Evolutionary conservation across 805 yeast species (phyloP), one percentile per base, ranked within the genome.

Genomic region (Wilhelminamyces savonicus): DNA sequence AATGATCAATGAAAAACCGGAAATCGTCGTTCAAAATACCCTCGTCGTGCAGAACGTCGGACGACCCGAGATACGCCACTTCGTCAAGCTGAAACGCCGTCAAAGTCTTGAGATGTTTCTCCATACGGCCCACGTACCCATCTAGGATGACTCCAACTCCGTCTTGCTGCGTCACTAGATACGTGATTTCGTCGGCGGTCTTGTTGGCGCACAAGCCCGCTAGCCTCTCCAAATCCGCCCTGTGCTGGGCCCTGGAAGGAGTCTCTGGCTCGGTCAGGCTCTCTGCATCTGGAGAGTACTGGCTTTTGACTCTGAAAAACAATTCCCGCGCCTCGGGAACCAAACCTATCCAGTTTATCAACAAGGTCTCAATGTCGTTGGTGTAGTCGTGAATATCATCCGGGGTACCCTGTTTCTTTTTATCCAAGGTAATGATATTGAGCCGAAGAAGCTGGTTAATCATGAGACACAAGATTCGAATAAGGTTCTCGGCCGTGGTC

Each of bases 341-440:
- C 34, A 50, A 59, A 4, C 81, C 78, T 21, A 80, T 71, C 84
- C 85, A 79, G 32, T 70, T 72, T 38, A 81, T 64, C 28, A 81
- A 53, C 21, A 81, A 55, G 7, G 74, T 66, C 41, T 77, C 81
- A 14, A 81, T 48, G 40, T 78, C 85, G 31, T 74, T 65, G 7
- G 66, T 57, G 44, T 74, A 78, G 37, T 78, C 82, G 10, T 69
- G 62, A 20, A 55, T 52, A 16, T 48, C 53, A 27, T 57, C 61
- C 3, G 39, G 45, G 4, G 39, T 43, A 7, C 34, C 39, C 9
- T 27, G 38, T 17, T 17, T 17, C 8, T 17, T 17, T 8, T 8
- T 17, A 20, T 58, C 57, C 13, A 74, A 48, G 21, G 61, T 59
- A 25, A 76, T 62, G 39, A 73, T 49, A 0, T 62, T 65, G 31